Evolutionary conservation across 441 rosid species (phyloP), one percentile per base, ranked within the genome.

Genomic region (Biscutella auriculata): DNA sequence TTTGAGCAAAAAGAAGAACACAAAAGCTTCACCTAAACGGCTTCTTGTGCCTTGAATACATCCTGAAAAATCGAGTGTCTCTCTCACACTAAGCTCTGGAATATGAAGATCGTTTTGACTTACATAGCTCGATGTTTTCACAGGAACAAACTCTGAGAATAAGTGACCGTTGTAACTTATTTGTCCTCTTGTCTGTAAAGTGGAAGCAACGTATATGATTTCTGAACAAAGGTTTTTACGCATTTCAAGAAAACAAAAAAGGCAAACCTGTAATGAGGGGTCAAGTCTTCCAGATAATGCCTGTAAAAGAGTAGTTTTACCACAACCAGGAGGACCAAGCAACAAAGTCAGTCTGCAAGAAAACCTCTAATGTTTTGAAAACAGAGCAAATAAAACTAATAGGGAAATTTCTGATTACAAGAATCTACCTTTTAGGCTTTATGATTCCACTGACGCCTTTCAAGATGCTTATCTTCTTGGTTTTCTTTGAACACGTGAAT

Each of bases 371-470:
- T 17, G 13, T 26, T 16, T 17, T 52, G 40, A 34, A 49, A 49
- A 14, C 5, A 43, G 11, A 9, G 4, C 48, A 43, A 6, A 46
- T 16, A 33, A 2, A 4, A 10, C n/a, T n/a, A n/a, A n/a, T 40
- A 0, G 5, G 12, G 3, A 52, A 21, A 34, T 8, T 36, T 5
- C 13, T 7, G 1, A 1, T 28, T 13, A 19, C 15, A 65, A 48
- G 16, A 48, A 33, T 41, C 37, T 30, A 80, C 96, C 96, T 82
- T 60, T 67, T 25, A 10, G 96, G 88, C 58, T 74, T 74, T 68
- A 87, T 76, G 53, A 84, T 76, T 29, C 95, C 95, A 23, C 81
- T 79, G 4, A 81, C 74, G 17, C 82, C 80, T 33, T 77, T 61
- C 60, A 87, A 83, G 50, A 87, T 76, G 45, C 79, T 68, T 8